Base-by-base conservation (phyloP, 225 moss, liverwort and hornwort genomes). In the Antitrichia curtipendula region DNA sequence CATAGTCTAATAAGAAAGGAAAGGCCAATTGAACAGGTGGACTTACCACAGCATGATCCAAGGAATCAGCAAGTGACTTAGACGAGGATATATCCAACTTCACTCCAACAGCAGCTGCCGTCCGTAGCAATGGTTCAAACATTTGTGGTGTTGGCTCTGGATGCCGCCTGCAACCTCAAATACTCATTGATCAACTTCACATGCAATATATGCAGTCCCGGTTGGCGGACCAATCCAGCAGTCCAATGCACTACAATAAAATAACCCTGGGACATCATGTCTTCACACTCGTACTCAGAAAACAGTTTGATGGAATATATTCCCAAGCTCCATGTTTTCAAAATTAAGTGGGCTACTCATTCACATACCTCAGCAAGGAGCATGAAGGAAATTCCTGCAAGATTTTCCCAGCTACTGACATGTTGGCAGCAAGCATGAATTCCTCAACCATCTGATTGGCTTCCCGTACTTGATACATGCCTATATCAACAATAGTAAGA, bases 401-500 rank as follows among this genome's bases (percentile, higher is more conserved):
- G 80, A 99, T 99, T 91, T 94, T 97, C 83, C 91, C 94, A 49
- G 99, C 97, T 20, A 99, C 99, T 69, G 99, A 95, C 77, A 99
- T 96, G 83, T 99, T 99, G 85, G 99, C 99, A 84, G 97, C 96
- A 89, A 99, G 97, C 99, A 99, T 99, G 64, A 99, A 99, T 89
- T 99, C 99, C 92, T 99, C 99, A 76, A 99, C 97, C 99, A 99
- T 99, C 80, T 97, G 97, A 89, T 99, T 99, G n/a, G 99, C 95
- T 93, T 99, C 99, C 86, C 96, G 96, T 36, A 99, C 95, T 96
- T 99, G 97, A 93, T 99, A 99, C 98, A 99, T 99, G 59, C 97
- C 98, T 99, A 89, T 61, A 92, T 83, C 75, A 77, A 61, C 83
- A 79, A 53, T 85, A 78, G 78, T 70, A 83, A 87, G 61, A 63